phyloP scores from a whole-genome alignment of 176 grass and related monocot genomes.

The Bonia amplexicaulis region DNA sequence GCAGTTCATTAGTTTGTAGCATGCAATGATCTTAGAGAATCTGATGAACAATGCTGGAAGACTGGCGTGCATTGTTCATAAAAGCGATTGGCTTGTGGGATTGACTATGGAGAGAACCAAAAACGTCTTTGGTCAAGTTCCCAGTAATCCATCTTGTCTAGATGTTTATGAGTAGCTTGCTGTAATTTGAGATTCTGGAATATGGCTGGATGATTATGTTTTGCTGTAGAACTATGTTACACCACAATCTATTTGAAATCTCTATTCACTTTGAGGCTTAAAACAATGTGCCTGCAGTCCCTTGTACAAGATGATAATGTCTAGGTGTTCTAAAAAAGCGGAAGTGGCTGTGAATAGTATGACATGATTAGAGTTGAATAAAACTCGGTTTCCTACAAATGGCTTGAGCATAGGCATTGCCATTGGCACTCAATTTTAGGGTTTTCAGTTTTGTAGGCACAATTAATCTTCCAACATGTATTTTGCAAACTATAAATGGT shows the following conservation, averaged over 20 bases:
- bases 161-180: not conserved
- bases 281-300: not conserved
- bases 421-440: not conserved
- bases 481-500: not conserved
- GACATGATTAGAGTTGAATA: not conserved
- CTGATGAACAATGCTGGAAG: not conserved
- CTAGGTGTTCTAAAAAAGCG: not conserved
- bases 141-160: not conserved
- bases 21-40: not conserved
- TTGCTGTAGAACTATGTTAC: not conserved
- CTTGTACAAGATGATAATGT: not conserved
- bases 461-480: not conserved
- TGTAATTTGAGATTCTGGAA: slow-evolving; percentile 10
- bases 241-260: not conserved
- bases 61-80: not conserved
- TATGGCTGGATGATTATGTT: not conserved
- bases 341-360: not conserved
- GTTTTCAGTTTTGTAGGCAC: not conserved
- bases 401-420: not conserved
- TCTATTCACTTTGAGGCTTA: not conserved
- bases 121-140: not conserved
- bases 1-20: not conserved
- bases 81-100: not conserved
- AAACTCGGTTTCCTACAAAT: not conserved
- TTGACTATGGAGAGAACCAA: not conserved